A percentile compares a stretch with the other conserved stretches of the same genome.
Evolutionary conservation across 2,329 filamentous ascomycete species (phyloP).

Genomic region (Coniochaeta pulveracea): DNA sequence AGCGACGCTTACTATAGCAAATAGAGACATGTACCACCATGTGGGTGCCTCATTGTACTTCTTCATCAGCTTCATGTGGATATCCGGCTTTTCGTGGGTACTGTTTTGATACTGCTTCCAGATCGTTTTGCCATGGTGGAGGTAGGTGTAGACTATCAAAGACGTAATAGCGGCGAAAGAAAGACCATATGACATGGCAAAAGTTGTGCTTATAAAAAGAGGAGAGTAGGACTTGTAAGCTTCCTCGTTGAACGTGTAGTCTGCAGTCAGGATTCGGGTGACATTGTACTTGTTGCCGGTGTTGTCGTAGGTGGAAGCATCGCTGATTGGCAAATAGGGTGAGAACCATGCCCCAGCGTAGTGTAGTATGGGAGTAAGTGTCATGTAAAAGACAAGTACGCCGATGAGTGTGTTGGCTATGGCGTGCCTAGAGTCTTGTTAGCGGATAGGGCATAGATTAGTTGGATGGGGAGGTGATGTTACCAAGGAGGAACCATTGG

Average conservation of each 20-base stretch:
- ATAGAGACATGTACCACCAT: slow-evolving; percentile 53
- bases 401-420: slow-evolving; percentile 64
- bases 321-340: slow-evolving; percentile 56
- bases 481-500: slow-evolving; percentile 60
- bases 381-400: slow-evolving; percentile 52
- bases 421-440: slow-evolving; percentile 38
- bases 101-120: slow-evolving; percentile 51
- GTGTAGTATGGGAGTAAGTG: slow-evolving; percentile 49
- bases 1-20: slow-evolving; percentile 37
- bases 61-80: slow-evolving; percentile 53
- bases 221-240: slow-evolving; percentile 59
- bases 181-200: slow-evolving; percentile 57
- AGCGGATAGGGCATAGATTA: no score
- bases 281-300: slow-evolving; percentile 55
- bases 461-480: no score
- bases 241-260: slow-evolving; percentile 49
- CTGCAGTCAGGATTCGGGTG: slow-evolving; percentile 45
- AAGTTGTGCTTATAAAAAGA: slow-evolving; percentile 60
- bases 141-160: slow-evolving; percentile 54
- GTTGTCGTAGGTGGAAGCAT: slow-evolving; percentile 62
- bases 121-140: slow-evolving; percentile 57
- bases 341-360: slow-evolving; percentile 56
- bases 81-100: slow-evolving; percentile 47
- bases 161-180: slow-evolving; percentile 63
- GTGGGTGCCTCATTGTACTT: slow-evolving; percentile 52